These are phyloP conservation scores for Medicago ruthenica DNA, from an alignment of 306 rosid genomes.

Conservation along the genomic window DNA sequence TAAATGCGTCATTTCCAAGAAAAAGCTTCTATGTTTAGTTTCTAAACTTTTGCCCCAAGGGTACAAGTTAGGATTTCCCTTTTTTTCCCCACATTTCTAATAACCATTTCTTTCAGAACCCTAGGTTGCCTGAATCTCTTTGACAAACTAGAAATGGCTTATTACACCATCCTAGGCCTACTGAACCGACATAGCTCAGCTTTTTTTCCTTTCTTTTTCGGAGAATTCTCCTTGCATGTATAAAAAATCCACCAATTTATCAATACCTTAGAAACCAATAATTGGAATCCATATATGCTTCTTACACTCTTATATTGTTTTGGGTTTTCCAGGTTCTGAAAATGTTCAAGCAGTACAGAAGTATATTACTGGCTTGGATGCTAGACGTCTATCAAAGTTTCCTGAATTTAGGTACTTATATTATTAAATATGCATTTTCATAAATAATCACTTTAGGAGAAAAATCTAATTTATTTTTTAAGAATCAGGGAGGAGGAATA, in stretches of 20 bases:
- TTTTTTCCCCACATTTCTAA: background rate
- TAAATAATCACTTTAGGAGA: background rate
- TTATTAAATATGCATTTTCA: constrained; percentile 8
- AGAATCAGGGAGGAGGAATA: background rate
- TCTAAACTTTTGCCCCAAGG: no score
- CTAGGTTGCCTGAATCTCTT: constrained; percentile 29
- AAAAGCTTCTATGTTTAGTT: no score
- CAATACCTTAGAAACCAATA: constrained; percentile 15
- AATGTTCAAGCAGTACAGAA: constrained; percentile 89
- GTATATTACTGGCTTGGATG: constrained; percentile 93
- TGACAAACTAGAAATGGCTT: constrained; percentile 10
- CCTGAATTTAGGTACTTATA: constrained; percentile 74
- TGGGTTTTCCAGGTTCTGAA: constrained; percentile 71
- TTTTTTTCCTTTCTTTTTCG: background rate
- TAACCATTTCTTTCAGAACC: constrained; percentile 7
- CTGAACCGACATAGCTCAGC: background rate
- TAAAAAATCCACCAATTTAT: constrained; percentile 2
- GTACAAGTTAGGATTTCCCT: no score
- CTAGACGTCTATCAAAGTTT: constrained; percentile 83
- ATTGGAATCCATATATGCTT: constrained; percentile 1
- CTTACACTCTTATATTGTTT: constrained; percentile 10
- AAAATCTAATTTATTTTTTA: background rate
- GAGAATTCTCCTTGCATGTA: constrained; percentile 1
- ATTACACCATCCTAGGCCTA: background rate
- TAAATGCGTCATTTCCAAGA: no score